These are phyloP conservation scores for Trichophyton mentagrophytes DNA, from an alignment of 2,329 filamentous ascomycete genomes.

Conservation along the genomic window DNA sequence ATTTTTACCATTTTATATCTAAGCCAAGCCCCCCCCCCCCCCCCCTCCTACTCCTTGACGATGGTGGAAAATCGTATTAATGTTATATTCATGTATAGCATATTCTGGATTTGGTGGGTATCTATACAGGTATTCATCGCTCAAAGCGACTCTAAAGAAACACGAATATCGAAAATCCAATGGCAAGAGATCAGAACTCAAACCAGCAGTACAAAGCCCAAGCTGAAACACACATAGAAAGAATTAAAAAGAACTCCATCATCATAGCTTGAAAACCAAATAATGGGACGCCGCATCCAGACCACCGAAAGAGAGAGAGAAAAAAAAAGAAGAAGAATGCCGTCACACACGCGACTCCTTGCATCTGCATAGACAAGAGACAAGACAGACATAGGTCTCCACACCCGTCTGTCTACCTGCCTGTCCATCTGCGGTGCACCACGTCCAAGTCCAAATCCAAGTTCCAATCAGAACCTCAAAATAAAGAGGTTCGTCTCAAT, in stretches of 20 bases:
- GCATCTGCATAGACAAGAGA: not conserved
- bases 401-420: not conserved
- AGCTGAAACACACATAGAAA: not conserved
- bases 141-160: not conserved
- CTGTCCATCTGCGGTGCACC: not conserved
- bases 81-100: not conserved
- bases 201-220: not conserved
- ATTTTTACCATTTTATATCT: not conserved
- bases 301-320: not conserved
- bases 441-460: not conserved
- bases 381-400: no score
- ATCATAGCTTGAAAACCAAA: not conserved
- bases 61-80: not conserved
- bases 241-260: not conserved
- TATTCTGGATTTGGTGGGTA: not conserved
- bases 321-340: not conserved
- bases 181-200: not conserved
- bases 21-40: not conserved
- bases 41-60: not conserved
- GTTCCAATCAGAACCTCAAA: not conserved
- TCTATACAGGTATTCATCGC: not conserved
- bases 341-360: not conserved
- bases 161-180: not conserved
- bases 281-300: not conserved
- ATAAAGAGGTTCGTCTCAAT: slow-evolving; percentile 36